These are phyloP conservation scores for Durotheca rogersii DNA, from an alignment of 495 filamentous ascomycete species.

Conservation along the genomic window DNA sequence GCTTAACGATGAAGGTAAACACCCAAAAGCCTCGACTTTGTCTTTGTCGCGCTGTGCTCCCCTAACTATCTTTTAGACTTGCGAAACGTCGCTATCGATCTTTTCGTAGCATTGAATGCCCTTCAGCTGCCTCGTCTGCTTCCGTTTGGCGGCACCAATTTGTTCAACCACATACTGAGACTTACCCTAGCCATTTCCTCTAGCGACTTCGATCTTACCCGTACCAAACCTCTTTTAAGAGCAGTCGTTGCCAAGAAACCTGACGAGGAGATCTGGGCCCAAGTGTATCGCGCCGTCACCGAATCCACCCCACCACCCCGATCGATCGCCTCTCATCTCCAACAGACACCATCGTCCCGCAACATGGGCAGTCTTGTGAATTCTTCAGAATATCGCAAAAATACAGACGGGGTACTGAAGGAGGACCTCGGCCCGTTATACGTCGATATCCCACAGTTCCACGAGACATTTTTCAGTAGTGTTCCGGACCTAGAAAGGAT, in stretches of 20 bases:
- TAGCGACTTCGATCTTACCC: background rate
- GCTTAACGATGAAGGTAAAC: background rate
- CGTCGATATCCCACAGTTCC: constrained; percentile 38
- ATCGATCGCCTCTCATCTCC: background rate
- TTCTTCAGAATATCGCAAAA: constrained; percentile 41
- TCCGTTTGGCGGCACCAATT: background rate
- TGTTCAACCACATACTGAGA: background rate
- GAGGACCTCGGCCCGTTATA: constrained; percentile 40
- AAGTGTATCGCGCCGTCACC: background rate
- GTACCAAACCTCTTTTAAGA: background rate
- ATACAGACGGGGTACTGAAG: constrained; percentile 43
- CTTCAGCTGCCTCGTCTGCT: no score
- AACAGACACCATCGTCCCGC: constrained; percentile 30
- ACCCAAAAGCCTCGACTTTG: no score
- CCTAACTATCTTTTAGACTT: no score
- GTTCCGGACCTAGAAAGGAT: constrained; percentile 34
- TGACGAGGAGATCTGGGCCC: background rate
- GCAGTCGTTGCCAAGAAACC: background rate
- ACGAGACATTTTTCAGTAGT: constrained; percentile 39
- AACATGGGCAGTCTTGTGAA: constrained; percentile 46
- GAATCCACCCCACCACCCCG: background rate
- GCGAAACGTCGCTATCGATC: no score
- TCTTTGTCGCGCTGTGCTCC: no score
- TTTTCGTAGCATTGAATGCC: no score
- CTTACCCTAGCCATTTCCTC: background rate